These are phyloP conservation scores for Lepidium africanum DNA, from an alignment of 345 rosid species.

Conservation along the genomic window DNA sequence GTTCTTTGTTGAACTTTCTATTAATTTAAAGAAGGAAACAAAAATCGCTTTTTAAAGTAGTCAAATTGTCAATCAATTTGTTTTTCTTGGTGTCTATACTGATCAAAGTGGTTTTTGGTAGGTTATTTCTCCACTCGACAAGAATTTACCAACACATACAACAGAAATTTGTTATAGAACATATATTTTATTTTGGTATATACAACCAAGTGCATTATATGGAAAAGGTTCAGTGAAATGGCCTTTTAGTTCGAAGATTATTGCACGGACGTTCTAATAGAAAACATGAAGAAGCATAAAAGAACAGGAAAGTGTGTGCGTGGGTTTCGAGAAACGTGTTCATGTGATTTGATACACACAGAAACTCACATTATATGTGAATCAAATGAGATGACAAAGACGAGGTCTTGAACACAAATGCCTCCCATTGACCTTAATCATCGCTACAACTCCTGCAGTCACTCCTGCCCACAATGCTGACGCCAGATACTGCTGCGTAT, in stretches of 20 bases:
- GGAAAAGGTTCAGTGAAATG: not conserved
- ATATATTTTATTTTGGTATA: not conserved
- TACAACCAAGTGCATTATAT: not conserved
- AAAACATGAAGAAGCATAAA: not conserved
- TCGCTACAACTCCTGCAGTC: conserved; percentile 79
- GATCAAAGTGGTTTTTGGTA: not conserved
- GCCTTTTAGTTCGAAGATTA: not conserved
- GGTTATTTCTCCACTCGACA: not conserved
- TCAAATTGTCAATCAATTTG: not conserved
- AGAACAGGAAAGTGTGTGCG: not conserved
- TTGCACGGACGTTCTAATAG: not conserved
- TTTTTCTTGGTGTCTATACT: not conserved
- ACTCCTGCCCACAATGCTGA: conserved; percentile 79
- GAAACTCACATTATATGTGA: not conserved
- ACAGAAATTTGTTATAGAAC: not conserved
- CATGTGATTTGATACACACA: not conserved
- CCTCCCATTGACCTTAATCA: conserved; percentile 79
- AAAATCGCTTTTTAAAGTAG: no score
- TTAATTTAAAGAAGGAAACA: no score
- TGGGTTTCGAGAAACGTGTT: not conserved
- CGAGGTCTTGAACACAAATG: conserved; percentile 93
- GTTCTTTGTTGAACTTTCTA: not conserved
- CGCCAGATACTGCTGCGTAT: conserved; percentile 58
- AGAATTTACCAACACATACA: not conserved
- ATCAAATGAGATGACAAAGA: conserved; percentile 68